A percentile compares a stretch with the other conserved stretches of the same genome.
Evolutionary conservation across 768 basidiomycete species (phyloP).

Genomic region (Boletus pseudo-olivaceus): DNA sequence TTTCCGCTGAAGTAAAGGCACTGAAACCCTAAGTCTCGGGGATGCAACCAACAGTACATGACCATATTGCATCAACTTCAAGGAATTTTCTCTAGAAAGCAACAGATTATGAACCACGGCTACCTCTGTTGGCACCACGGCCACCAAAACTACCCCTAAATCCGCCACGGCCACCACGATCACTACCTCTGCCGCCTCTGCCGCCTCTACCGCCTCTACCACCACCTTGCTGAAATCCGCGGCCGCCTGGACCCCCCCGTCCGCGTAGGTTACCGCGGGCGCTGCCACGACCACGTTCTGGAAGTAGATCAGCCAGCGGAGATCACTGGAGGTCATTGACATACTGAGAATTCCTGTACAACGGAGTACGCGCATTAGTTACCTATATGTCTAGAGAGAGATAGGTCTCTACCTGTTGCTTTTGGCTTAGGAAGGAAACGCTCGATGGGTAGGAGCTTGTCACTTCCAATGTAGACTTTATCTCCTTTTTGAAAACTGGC

Average conservation of each 20-base stretch:
- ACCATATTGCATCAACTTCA: neutral
- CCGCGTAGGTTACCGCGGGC: conserved; percentile 26
- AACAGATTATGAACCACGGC: conserved; percentile 45
- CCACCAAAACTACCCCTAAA: conserved; percentile 46
- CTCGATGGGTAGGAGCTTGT: conserved; percentile 95
- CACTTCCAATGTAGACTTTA: conserved; percentile 96
- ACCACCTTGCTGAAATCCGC: conserved; percentile 36
- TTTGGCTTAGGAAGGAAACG: conserved; percentile 97
- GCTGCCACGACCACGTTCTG: conserved; percentile 46
- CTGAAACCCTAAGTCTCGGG: conserved; percentile 39
- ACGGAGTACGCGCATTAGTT: neutral
- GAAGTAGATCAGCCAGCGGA: conserved; percentile 30
- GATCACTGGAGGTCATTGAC: conserved; percentile 1
- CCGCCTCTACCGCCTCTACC: conserved; percentile 38
- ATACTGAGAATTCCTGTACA: conserved; percentile 29
- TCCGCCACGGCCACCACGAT: conserved; percentile 44
- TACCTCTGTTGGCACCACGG: conserved; percentile 39
- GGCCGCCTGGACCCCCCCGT: conserved; percentile 25
- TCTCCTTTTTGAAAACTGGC: conserved; percentile 96
- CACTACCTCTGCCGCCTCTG: conserved; percentile 36
- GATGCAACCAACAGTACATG: neutral
- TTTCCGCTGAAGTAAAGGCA: conserved; percentile 48
- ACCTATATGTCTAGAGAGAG: conserved; percentile 3
- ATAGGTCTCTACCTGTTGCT: conserved; percentile 56
- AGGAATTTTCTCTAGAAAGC: neutral